phyloP scores from a whole-genome alignment of 306 rosid species.

The Vigna angularis region DNA sequence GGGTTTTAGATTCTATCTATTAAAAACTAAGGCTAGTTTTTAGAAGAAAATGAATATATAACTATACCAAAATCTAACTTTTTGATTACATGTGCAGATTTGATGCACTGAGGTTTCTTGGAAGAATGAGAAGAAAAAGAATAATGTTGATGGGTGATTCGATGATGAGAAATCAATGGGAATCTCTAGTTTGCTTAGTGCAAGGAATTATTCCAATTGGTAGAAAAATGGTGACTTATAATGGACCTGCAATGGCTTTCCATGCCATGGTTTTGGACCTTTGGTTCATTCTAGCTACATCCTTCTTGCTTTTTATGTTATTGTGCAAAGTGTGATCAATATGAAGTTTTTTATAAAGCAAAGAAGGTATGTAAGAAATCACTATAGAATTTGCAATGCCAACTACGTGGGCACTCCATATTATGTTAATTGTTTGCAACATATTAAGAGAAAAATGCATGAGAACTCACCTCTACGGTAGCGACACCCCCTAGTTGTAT shows the following conservation, averaged over 20 bases:
- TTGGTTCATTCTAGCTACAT: neutral
- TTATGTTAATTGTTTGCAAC: no score
- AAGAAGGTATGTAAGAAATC: no score
- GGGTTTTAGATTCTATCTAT: neutral
- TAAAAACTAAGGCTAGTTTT: neutral
- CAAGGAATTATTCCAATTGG: constrained; percentile 79
- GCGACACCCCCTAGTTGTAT: no score
- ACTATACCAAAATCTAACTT: neutral
- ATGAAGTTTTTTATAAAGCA: no score
- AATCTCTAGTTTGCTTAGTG: constrained; percentile 80
- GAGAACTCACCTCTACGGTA: no score
- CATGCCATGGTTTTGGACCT: constrained; percentile 65
- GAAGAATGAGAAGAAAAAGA: constrained; percentile 72
- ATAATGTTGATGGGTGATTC: constrained; percentile 89
- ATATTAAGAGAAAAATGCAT: no score
- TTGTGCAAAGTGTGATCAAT: neutral
- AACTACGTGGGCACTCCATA: no score
- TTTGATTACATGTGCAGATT: constrained; percentile 49
- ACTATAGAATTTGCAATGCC: no score
- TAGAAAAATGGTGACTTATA: constrained; percentile 65
- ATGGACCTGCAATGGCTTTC: constrained; percentile 81
- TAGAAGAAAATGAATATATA: no score
- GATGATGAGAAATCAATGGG: constrained; percentile 90
- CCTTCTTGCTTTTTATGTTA: neutral
- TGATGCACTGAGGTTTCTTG: constrained; percentile 78